These are phyloP conservation scores for Plenodomus lindquistii DNA, from an alignment of 2,329 filamentous ascomycete species.

Conservation along the genomic window DNA sequence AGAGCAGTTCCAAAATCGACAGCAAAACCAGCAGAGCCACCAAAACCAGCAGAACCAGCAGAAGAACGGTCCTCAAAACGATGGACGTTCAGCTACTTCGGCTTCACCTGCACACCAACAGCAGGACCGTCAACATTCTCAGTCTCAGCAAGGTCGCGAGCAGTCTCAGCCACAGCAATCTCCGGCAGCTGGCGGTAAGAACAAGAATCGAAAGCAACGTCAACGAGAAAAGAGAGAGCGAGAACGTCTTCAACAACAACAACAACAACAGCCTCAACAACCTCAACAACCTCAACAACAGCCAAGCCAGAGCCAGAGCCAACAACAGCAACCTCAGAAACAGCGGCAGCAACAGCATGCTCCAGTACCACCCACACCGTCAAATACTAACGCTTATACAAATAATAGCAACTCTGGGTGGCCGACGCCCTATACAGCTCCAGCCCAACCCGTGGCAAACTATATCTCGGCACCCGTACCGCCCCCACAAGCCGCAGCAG, in stretches of 20 bases:
- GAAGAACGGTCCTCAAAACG: conserved; percentile 25
- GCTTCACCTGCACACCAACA: conserved; percentile 23
- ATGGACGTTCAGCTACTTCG: conserved; percentile 26
- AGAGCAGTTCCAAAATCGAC: conserved; percentile 21
- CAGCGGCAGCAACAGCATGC: conserved; percentile 19
- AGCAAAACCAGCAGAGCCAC: conserved; percentile 19
- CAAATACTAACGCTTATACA: conserved; percentile 23
- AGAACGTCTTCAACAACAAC: conserved; percentile 23
- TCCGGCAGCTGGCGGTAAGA: conserved; percentile 28
- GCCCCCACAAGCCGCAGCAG: conserved; percentile 18
- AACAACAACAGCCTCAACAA: neutral
- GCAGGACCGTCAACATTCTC: conserved; percentile 26
- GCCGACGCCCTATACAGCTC: conserved; percentile 21
- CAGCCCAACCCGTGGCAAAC: conserved; percentile 20
- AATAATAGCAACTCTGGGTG: conserved; percentile 26
- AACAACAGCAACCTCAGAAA: conserved; percentile 12
- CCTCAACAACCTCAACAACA: conserved; percentile 17
- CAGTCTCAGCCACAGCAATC: conserved; percentile 22
- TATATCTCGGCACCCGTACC: conserved; percentile 17
- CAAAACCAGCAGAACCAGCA: conserved; percentile 20
- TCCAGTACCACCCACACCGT: conserved; percentile 20
- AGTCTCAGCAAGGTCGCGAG: conserved; percentile 17
- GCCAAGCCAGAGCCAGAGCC: conserved; percentile 11
- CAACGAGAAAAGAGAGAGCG: conserved; percentile 34
- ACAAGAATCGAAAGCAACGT: conserved; percentile 36